Evolutionary conservation across 1,284 basidiomycete genomes (phyloP), one percentile per base, ranked within the genome.

Genomic region (Taiwanofungus camphoratus): DNA sequence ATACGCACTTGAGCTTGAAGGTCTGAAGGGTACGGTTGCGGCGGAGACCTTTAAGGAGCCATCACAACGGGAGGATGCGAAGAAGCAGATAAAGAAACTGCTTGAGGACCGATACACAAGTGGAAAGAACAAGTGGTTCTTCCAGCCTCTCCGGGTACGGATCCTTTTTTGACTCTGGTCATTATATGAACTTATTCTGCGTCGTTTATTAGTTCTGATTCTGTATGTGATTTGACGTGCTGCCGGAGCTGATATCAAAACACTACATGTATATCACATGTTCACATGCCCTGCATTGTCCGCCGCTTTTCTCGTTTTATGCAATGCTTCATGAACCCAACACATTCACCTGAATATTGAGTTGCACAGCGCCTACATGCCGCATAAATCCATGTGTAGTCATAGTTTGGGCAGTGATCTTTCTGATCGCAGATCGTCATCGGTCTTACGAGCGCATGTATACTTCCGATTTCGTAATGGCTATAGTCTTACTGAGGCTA

Each of bases 71-170:
- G 88, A 92, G 70, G 83, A 94, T 57, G 78, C 92, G 47, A 96
- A 95, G 77, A 97, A 97, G 80, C 83, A 75, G 57, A 82, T 96
- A 68, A 96, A 95, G 81, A 95, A 95, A 73, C 67, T 89, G 64
- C 71, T 97, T 49, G 93, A 96, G 81, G 92, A 96, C 63, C 76
- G 91, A 51, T 95, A 96, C 80, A 74, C 76, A 45, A 71, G 75
- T 48, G 92, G 93, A 50, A 92, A 92, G 79, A 95, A 94, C 82
- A 85, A 84, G 68, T 95, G 92, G 92, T 95, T 92, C 79, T 91
- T 92, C 80, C 77, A 81, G 53, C 62, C 81, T 48, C 78, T 91
- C 48, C 77, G 82, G 59, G 87, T 89, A 65, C 57, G 83, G 73
- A 39, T 26, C 3, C 11, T 26, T 15, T 26, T 24, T 31, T 23